Evolutionary conservation across 768 basidiomycete genomes (phyloP), one percentile per base, ranked within the genome.

Genomic region (Fibroporia radiculosa): DNA sequence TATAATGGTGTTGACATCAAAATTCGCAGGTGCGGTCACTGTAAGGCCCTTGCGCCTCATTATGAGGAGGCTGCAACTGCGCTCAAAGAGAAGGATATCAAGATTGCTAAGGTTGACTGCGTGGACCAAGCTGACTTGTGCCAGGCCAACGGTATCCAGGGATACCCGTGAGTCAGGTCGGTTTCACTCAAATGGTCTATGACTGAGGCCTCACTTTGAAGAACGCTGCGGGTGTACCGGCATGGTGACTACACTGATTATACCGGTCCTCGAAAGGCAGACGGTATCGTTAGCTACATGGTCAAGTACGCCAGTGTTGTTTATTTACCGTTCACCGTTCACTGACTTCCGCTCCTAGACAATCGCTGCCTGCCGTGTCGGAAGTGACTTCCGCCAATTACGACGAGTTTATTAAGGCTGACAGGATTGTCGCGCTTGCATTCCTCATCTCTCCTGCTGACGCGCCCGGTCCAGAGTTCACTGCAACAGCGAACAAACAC

Each of bases 211-310:
- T 35, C 18, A 26, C 24, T n/a, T 14, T 37, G 42, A 51, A 91
- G 90, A 4, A 91, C 91, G 12, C 66, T 96, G 52, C 92, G 95
- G 63, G 83, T 98, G 20, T 98, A 92, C 80, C 83, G 82, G 54
- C 77, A 84, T 46, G 96, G 96, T 37, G 76, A 77, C 20, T 62
- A 82, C 18, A 63, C 73, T 1, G 93, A 97, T 19, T 99, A 98
- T 65, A 63, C 57, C 44, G 96, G 96, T 35, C 86, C 92, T 13
- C 75, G 96, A 41, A 90, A 96, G 65, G 85, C 92, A 8, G 96
- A 98, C 52, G 93, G 96, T 14, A 99, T 99, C 58, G 70, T 95
- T 61, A 81, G 81, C 65, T 96, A 96, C 71, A 97, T 98, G 95
- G 62, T 77, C 72, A 98, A 97, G 93, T 93, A 51, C 56, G 82